These are phyloP conservation scores for Fusarium sororula DNA, from an alignment of 2,329 filamentous ascomycete genomes.

Conservation along the genomic window DNA sequence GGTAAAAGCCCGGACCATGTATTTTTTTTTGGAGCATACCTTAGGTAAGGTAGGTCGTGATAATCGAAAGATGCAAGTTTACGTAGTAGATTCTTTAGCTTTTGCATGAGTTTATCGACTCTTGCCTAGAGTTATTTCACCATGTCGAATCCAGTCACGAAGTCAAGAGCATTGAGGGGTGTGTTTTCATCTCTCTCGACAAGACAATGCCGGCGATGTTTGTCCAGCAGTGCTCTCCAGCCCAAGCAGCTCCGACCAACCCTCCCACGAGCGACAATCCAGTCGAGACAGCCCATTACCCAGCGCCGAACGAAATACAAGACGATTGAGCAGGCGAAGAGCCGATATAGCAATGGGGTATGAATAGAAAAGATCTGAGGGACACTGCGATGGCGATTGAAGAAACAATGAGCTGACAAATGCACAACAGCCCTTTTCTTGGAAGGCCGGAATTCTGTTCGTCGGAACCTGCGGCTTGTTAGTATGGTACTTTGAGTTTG, in stretches of 20 bases:
- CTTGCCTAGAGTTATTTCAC: conserved; percentile 18
- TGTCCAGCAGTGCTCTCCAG: conserved; percentile 49
- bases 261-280: conserved; percentile 44
- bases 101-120: conserved; percentile 29
- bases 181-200: conserved; percentile 45
- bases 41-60: conserved; percentile 1
- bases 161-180: conserved; percentile 49
- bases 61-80: conserved; percentile 43
- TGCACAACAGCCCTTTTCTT: conserved; percentile 80
- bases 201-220: conserved; percentile 55
- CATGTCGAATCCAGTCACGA: conserved; percentile 53
- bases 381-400: not conserved
- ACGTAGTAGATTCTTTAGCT: conserved; percentile 29
- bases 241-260: conserved; percentile 49
- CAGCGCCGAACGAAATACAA: conserved; percentile 57
- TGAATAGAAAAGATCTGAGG: conserved; percentile 25
- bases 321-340: conserved; percentile 68
- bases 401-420: conserved; percentile 39
- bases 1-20: conserved; percentile 41
- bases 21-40: conserved; percentile 39
- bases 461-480: conserved; percentile 79
- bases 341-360: conserved; percentile 66
- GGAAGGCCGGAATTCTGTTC: conserved; percentile 89
- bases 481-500: conserved; percentile 90
- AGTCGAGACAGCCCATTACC: conserved; percentile 47